phyloP scores from a whole-genome alignment of 1,284 basidiomycete genomes.

The Marasmius oreades region DNA sequence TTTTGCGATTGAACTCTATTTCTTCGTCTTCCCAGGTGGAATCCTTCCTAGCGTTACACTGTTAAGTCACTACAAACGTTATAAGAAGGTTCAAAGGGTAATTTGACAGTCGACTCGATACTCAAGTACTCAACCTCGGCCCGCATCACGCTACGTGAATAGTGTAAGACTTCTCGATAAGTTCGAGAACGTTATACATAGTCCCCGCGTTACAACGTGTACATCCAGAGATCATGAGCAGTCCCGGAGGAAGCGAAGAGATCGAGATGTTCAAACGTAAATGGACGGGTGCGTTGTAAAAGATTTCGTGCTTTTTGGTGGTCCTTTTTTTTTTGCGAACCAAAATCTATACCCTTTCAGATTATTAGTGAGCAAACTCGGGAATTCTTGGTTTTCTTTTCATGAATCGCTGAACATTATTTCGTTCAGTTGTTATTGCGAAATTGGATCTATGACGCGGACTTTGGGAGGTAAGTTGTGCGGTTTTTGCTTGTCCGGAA shows the following conservation, averaged over 20 bases:
- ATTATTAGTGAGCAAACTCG: conserved; percentile 35
- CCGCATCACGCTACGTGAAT: conserved; percentile 87
- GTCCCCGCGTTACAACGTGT: conserved; percentile 60
- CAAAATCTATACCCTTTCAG: conserved; percentile 20
- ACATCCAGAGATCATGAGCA: conserved; percentile 54
- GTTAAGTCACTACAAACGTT: conserved; percentile 57
- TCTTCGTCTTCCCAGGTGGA: conserved; percentile 73
- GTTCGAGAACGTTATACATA: conserved; percentile 66
- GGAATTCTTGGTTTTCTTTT: conserved; percentile 6
- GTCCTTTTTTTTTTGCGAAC: not conserved
- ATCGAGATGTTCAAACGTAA: conserved; percentile 77
- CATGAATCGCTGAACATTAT: conserved; percentile 3
- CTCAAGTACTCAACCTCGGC: conserved; percentile 82
- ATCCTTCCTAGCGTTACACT: conserved; percentile 69
- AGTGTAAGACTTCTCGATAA: conserved; percentile 60
- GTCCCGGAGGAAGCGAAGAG: conserved; percentile 45
- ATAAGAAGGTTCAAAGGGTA: conserved; percentile 50
- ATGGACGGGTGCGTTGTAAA: conserved; percentile 67
- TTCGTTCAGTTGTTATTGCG: conserved; percentile 65
- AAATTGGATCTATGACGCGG: conserved; percentile 70
- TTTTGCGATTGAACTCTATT: conserved; percentile 5
- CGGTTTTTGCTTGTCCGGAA: not conserved
- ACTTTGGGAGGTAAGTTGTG: conserved; percentile 57
- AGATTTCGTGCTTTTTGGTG: not conserved
- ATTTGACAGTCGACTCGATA: conserved; percentile 67